Conservation (phyloP, 2,329 filamentous ascomycete genomes). For the Thelonectria discophora region DNA sequence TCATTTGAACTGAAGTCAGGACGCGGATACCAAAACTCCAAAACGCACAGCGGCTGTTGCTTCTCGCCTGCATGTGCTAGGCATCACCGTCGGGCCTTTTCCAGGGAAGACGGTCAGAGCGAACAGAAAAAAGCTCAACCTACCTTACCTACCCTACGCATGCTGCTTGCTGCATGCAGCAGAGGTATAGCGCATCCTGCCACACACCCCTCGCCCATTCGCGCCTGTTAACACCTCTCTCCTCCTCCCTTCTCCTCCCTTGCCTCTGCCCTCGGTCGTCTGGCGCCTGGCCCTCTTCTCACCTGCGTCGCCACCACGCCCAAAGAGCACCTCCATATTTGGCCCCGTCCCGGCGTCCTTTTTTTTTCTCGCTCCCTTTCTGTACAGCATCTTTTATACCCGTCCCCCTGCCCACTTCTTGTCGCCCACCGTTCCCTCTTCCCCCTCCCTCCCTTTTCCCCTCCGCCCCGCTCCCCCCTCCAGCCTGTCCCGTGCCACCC, state of each 20-base stretch:
- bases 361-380: constrained; percentile 25
- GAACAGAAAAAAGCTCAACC: constrained; percentile 36
- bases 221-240: constrained; percentile 26
- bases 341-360: constrained; percentile 35
- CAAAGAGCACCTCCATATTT: constrained; percentile 39
- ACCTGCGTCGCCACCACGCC: constrained; percentile 40
- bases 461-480: constrained; percentile 34
- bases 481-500: constrained; percentile 44
- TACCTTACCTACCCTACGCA: constrained; percentile 4
- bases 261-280: constrained; percentile 8
- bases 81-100: constrained; percentile 34
- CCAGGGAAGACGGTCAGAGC: constrained; percentile 28
- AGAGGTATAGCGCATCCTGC: constrained; percentile 41
- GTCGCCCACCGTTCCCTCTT: constrained; percentile 40
- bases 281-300: constrained; percentile 33
- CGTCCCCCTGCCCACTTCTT: constrained; percentile 41
- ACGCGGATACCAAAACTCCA: constrained; percentile 31
- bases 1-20: constrained; percentile 19
- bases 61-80: constrained; percentile 40
- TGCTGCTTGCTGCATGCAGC: constrained; percentile 43
- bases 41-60: constrained; percentile 29
- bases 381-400: constrained; percentile 42
- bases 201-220: constrained; percentile 22
- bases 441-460: constrained; percentile 30
- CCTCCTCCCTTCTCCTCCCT: constrained; percentile 19